Base-by-base conservation (phyloP, 768 basidiomycete genomes). In the Leccinum sublutescens region DNA sequence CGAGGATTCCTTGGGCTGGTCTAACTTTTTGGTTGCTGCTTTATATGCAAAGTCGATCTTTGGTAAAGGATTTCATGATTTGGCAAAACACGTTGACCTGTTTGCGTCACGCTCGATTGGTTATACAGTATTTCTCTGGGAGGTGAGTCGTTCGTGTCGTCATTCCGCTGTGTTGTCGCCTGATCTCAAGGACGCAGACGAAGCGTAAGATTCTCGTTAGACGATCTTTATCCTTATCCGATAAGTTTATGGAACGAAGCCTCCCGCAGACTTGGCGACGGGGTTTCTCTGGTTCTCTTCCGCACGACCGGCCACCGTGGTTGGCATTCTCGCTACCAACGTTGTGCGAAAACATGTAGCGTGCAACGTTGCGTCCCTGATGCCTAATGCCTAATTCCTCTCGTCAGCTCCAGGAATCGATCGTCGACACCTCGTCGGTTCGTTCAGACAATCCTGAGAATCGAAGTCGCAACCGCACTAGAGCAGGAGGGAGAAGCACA, bases 1-100 rank as follows among this genome's bases (percentile, higher is more conserved):
- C 50, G 29, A 45, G 60, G 8, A 19, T 56, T 48, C 36, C 63
- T 52, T 65, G 58, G 63, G 64, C 49, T 68, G 58, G 68, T 52
- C 2, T 21, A 34, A 7, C 19, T 14, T 48, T 31, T 56, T 51
- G 49, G 50, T 52, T 52, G 57, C 25, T 59, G 57, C 25, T 59
- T 48, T 34, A 50, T 40, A 33, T 57, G 59, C 54, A 43, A 48
- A 47, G 54, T 29, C 43, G 56, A 40, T 52, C 45, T 52, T 25
- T 58, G 64, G 64, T 64, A 62, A 51, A 52, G 58, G 54, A 49
- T 34, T 57, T 45, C 21, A 31, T 55, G 45, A 57, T 55, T 56
- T 23, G 3, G 45, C 21, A 15, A 4, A 14, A 52, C 21, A 15
- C 54, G 5, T 52, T 48, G 6, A 10, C 31, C 12, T 19, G 2